Evolutionary conservation across 2,329 filamentous ascomycete species (phyloP).

Genomic region (Aspergillaceae sp.): DNA sequence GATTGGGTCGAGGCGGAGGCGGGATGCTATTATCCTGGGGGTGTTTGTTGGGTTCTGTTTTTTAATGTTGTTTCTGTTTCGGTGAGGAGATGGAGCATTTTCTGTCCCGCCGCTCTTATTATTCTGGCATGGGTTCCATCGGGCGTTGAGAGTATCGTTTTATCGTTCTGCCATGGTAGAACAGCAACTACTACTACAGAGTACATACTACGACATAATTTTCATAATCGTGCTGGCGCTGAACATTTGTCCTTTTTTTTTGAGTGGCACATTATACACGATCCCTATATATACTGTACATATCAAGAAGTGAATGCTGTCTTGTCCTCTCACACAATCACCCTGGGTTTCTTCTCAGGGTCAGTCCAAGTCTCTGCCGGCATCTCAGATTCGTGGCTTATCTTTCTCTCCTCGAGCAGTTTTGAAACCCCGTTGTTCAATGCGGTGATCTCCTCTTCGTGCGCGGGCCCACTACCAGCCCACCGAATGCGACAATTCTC

Average conservation of each 20-base stretch:
- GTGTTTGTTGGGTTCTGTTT: constrained; percentile 88
- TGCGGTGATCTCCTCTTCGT: constrained; percentile 32
- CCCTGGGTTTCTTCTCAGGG: constrained; percentile 9
- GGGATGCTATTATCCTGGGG: constrained; percentile 90
- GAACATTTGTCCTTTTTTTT: neutral
- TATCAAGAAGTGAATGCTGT: constrained; percentile 3
- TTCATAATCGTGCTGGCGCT: too few relatives aligned
- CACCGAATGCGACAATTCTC: constrained; percentile 81
- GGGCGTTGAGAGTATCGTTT: neutral
- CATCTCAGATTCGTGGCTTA: constrained; percentile 14
- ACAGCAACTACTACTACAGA: neutral
- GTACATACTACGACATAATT: neutral
- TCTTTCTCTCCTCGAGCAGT: constrained; percentile 34
- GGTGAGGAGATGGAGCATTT: constrained; percentile 37
- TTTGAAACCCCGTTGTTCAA: constrained; percentile 36
- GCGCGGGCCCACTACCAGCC: constrained; percentile 62
- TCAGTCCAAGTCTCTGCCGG: constrained; percentile 13
- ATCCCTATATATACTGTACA: constrained; percentile 4
- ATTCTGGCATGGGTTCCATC: constrained; percentile 1
- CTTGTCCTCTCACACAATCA: constrained; percentile 8
- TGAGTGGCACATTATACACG: constrained; percentile 6
- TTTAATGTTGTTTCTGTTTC: constrained; percentile 71
- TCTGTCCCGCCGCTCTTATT: neutral
- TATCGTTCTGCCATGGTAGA: constrained; percentile 5
- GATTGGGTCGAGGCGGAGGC: constrained; percentile 89